Evolutionary conservation across 1,284 basidiomycete genomes (phyloP).

Genomic region (Meripilus lineatus): DNA sequence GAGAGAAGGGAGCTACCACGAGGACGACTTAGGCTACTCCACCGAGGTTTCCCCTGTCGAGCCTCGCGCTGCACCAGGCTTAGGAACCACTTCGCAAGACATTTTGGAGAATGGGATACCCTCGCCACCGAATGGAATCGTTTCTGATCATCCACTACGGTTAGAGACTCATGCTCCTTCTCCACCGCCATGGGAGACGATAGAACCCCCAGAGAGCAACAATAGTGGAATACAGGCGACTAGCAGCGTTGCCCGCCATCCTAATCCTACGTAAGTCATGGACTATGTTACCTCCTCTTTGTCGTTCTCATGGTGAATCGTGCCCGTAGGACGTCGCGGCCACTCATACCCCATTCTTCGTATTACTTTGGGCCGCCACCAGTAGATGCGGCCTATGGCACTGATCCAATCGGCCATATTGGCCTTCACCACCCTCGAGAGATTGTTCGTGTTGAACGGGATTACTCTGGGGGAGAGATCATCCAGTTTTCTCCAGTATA

Average conservation of each 20-base stretch:
- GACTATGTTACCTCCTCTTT: neutral
- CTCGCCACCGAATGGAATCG: slow-evolving; percentile 7
- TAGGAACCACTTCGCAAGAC: slow-evolving; percentile 7
- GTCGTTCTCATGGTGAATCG: slow-evolving; percentile 2
- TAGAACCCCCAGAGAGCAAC: slow-evolving; percentile 40
- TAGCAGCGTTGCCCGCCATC: neutral
- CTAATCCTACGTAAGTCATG: slow-evolving; percentile 3
- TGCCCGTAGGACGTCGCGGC: slow-evolving; percentile 28
- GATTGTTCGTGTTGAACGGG: slow-evolving; percentile 76
- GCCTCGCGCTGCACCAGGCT: slow-evolving; percentile 2
- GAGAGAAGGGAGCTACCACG: slow-evolving; percentile 8
- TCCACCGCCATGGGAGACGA: slow-evolving; percentile 57
- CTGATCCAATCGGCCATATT: slow-evolving; percentile 71
- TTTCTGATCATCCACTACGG: slow-evolving; percentile 26
- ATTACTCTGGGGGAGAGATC: slow-evolving; percentile 78
- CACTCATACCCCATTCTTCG: slow-evolving; percentile 65
- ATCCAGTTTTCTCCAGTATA: slow-evolving; percentile 77
- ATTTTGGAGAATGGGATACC: slow-evolving; percentile 9
- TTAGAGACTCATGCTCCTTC: slow-evolving; percentile 37
- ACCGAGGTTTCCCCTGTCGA: slow-evolving; percentile 11
- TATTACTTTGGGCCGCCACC: slow-evolving; percentile 82
- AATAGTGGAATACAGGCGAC: slow-evolving; percentile 10
- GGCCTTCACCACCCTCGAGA: slow-evolving; percentile 83
- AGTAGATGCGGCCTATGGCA: slow-evolving; percentile 68
- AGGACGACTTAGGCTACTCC: slow-evolving; percentile 16